Conservation (phyloP, 2,329 filamentous ascomycete genomes). For the Aspergillus sojae region DNA sequence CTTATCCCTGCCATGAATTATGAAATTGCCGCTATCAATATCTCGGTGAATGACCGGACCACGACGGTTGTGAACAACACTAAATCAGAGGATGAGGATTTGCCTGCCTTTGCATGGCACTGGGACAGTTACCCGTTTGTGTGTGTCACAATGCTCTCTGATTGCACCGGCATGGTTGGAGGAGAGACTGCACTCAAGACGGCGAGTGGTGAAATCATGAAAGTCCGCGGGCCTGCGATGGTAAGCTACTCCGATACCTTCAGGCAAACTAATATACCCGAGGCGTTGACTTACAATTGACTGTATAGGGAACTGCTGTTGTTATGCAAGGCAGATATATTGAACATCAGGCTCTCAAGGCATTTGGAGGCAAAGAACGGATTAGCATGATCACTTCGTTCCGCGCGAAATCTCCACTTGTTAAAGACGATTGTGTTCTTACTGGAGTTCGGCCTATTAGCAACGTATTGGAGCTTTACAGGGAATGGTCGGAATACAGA, state of each 20-base stretch:
- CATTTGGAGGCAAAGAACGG: constrained; percentile 2
- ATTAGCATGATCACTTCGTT: constrained; percentile 5
- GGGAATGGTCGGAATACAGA: not conserved
- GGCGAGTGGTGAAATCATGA: not conserved
- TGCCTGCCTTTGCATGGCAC: constrained; percentile 10
- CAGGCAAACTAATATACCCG: accelerated
- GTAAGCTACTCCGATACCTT: not conserved
- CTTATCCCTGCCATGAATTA: constrained; percentile 60
- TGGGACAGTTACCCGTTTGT: constrained; percentile 66
- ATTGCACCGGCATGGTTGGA: constrained; percentile 63
- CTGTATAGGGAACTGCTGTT: not conserved
- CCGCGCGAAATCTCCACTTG: not conserved
- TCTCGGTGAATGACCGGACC: constrained; percentile 43
- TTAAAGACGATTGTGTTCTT: not conserved
- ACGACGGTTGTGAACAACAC: not conserved
- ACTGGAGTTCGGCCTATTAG: not conserved
- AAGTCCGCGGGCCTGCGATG: constrained; percentile 3
- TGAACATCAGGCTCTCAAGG: constrained; percentile 4
- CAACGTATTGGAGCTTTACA: not conserved
- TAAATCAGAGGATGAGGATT: not conserved
- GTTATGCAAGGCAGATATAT: constrained; percentile 10
- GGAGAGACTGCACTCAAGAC: constrained; percentile 52
- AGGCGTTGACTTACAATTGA: not conserved
- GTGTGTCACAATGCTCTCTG: constrained; percentile 67
- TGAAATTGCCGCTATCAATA: constrained; percentile 62